Evolutionary conservation across 176 grass and related monocot genomes (phyloP), one percentile per base, ranked within the genome.

Genomic region (Neostapfia colusana): DNA sequence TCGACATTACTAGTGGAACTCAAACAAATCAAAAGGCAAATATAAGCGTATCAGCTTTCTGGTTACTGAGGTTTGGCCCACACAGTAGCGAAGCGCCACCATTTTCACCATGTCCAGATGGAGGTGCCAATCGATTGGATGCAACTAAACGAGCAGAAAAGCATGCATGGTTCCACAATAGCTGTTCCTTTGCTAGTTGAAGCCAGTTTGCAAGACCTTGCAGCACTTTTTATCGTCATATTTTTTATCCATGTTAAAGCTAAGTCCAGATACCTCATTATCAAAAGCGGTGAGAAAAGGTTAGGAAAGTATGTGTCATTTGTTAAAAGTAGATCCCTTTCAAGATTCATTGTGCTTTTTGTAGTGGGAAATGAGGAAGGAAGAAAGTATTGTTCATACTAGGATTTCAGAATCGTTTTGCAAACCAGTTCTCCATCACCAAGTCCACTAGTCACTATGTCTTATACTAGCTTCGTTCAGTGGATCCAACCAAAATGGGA

Each of bases 341-440:
- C 61, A 79, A 83, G 68, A 63, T 83, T 53, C 68, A 74, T 68
- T 6, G 26, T 66, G 61, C 37, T 28, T 40, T 70, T 44, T 62
- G 1, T 79, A 51, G 80, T 88, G 80, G 68, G 44, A 79, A 68
- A 74, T 44, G 51, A 55, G 55, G 42, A 79, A 7, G 20, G 78
- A 41, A 72, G 14, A 78, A 83, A 38, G 85, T n/a, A 3, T 67
- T 66, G 75, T 88, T 88, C 85, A 88, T 62, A 83, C 69, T 79
- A 62, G 40, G 68, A 53, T 78, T 40, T 68, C 36, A 13, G 39
- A 34, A 83, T 37, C 9, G 7, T 37, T 18, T 55, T 10, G 28
- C 31, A 8, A 62, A 18, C 49, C 16, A 4, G 18, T 78, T 50
- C 1, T 24, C 24, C 10, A 28, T 10, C n/a, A n/a, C n/a, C n/a